Conservation (phyloP, 2,329 filamentous ascomycete species). For the Ophiostoma tasmaniense region DNA sequence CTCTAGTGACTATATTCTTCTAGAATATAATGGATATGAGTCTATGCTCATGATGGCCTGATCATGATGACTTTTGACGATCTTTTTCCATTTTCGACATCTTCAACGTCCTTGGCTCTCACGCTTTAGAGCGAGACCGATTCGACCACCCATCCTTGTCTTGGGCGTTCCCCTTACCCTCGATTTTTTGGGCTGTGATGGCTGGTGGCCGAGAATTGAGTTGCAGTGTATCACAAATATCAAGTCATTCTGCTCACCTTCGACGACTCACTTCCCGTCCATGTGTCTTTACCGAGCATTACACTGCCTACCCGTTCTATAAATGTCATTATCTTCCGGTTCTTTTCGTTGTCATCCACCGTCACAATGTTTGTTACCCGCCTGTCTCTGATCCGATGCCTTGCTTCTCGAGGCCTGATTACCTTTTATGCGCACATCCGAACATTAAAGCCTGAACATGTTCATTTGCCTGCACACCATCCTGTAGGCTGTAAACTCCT, state of each 20-base stretch:
- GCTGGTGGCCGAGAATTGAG: background rate
- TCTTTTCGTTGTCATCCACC: background rate
- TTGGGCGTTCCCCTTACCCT: background rate
- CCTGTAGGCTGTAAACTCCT: background rate
- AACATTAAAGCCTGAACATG: background rate
- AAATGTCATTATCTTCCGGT: background rate
- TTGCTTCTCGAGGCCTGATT: background rate
- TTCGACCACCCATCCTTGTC: background rate
- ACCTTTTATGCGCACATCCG: background rate
- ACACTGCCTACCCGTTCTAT: constrained; percentile 4
- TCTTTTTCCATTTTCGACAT: background rate
- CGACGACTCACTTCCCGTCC: background rate
- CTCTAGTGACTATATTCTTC: background rate
- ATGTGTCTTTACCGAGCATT: background rate
- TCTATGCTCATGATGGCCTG: background rate
- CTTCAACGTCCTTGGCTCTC: background rate
- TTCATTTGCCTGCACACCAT: background rate
- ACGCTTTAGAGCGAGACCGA: background rate
- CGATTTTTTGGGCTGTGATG: background rate
- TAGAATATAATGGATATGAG: background rate
- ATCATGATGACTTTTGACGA: background rate
- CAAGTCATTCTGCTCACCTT: background rate
- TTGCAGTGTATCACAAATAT: background rate
- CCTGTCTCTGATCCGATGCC: background rate
- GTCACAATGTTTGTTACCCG: background rate